These are phyloP conservation scores for Tympanopsis confertula DNA, from an alignment of 2,329 filamentous ascomycete species.

Conservation along the genomic window DNA sequence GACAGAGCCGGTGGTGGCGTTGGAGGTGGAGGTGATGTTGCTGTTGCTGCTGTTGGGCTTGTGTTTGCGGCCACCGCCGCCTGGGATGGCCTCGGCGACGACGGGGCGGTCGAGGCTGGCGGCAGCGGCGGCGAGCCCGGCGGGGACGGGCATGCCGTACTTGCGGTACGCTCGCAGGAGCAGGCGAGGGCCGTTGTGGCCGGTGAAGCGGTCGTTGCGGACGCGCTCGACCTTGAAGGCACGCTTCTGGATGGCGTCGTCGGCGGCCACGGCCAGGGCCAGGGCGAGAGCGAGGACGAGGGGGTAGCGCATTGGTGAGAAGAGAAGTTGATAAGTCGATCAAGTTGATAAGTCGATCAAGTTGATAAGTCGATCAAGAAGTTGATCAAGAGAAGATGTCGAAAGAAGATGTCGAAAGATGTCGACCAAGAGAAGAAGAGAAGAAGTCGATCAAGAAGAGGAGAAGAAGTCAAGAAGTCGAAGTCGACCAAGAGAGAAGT, in stretches of 20 bases:
- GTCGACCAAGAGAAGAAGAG: constrained; percentile 9
- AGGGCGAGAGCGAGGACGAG: constrained; percentile 34
- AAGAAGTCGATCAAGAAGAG: constrained; percentile 5
- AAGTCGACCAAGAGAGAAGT: constrained; percentile 7
- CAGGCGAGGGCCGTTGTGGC: constrained; percentile 43
- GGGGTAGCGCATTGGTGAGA: constrained; percentile 16
- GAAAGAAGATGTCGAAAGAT: constrained; percentile 6
- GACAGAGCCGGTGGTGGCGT: constrained; percentile 17
- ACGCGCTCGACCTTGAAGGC: constrained; percentile 52
- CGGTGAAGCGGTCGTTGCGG: constrained; percentile 39
- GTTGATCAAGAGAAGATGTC: constrained; percentile 1
- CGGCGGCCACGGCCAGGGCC: constrained; percentile 31
- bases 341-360: background rate
- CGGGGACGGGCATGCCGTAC: constrained; percentile 42
- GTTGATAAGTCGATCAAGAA: background rate
- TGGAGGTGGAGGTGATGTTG: constrained; percentile 12
- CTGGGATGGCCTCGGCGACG: constrained; percentile 11
- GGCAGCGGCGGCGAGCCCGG: constrained; percentile 25
- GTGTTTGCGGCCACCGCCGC: constrained; percentile 5
- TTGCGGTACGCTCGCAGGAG: constrained; percentile 59
- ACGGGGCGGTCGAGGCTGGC: constrained; percentile 11
- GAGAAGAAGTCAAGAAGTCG: constrained; percentile 10
- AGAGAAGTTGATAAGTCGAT: constrained; percentile 8
- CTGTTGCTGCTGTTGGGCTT: too few species aligned
- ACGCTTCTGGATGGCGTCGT: constrained; percentile 31